phyloP scores from a whole-genome alignment of 176 grass and related monocot species.

The Sorghum bicolor region Sorghum_bicolor_NCBIv3 NC_012875.2:30979501-30980000 shows the following conservation, averaged over 20 bases:
- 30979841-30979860: constrained; percentile 86
- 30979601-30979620: constrained; percentile 51
- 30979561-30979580: constrained; percentile 45
- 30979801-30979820: constrained; percentile 55
- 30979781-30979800: background rate
- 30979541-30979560: constrained; percentile 62
- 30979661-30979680: background rate
- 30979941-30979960: background rate
- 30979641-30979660: background rate
- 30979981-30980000: background rate
- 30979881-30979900: constrained; percentile 76
- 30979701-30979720: background rate
- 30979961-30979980: background rate
- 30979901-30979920: constrained; percentile 66
- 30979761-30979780: background rate
- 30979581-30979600: constrained; percentile 50
- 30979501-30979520: background rate
- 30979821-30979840: constrained; percentile 92
- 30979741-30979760: background rate
- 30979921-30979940: background rate
- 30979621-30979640: constrained; percentile 56
- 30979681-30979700: background rate
- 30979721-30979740: background rate
- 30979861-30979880: constrained; percentile 51
- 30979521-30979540: background rate